Evolutionary conservation across 257 asterid species (phyloP), one percentile per base, ranked within the genome.

Genomic region (Plantago ovata): DNA sequence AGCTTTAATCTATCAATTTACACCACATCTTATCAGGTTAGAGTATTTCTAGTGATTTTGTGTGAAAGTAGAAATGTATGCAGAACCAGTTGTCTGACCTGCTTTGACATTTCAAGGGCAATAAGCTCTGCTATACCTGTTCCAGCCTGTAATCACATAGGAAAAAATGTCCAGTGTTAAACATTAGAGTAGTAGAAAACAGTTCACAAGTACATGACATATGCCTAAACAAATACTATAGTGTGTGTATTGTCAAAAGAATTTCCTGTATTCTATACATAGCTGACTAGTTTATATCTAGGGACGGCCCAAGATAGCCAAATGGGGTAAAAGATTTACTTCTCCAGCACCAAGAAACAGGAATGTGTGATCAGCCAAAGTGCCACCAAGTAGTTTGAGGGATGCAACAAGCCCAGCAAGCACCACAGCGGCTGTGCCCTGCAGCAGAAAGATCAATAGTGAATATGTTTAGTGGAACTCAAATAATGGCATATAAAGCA

Each of bases 271-370:
- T 28, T 28, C 36, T 28, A 28, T 28, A 28, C 7, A 8, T 28
- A 28, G 36, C 7, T 28, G 36, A 44, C n/a, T n/a, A 44, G 51
- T 21, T 45, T 18, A 3, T 45, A 3, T n/a, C 21, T 7, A 13
- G n/a, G 23, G 21, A 38, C 8, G 9, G 13, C 48, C 33, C 12
- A 32, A 47, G 6, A 61, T 33, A 63, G 51, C 19, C 8, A 38
- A 56, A 62, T 10, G 47, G 58, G 50, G 58, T 3, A 48, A 60
- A 51, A 50, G 42, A 36, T 32, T 78, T 76, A 91, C 98, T 79
- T 92, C 98, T 77, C 98, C 98, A 58, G 98, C 98, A 67, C 98
- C 98, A 41, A 92, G 88, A 69, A 92, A 87, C 87, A 92, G 80
- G 79, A 92, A 92, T 4, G 84, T 92, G 73, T 87, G 98, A 72